phyloP scores from a whole-genome alignment of 257 asterid genomes.

The Linderniella brevidens region DNA sequence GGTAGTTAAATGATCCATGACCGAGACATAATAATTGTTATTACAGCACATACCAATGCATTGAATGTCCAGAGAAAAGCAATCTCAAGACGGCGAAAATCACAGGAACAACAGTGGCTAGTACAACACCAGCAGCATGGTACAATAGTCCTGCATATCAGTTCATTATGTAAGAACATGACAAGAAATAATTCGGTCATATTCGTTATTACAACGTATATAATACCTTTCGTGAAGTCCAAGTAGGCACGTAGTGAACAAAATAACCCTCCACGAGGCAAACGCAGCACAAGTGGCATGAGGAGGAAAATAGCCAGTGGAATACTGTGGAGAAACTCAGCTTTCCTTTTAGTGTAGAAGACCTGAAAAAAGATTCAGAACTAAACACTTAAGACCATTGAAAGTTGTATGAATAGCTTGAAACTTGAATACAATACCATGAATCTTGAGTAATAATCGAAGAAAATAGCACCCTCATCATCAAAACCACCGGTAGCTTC shows the following conservation, averaged over 20 bases:
- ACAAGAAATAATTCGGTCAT: background rate
- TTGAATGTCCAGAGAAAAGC: conserved; percentile 52
- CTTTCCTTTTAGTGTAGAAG: conserved; percentile 53
- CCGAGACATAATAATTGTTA: background rate
- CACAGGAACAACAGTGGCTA: conserved; percentile 56
- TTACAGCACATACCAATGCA: conserved; percentile 61
- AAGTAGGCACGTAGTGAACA: conserved; percentile 28
- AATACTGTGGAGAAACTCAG: conserved; percentile 58
- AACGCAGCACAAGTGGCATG: conserved; percentile 56
- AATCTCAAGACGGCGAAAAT: conserved; percentile 49
- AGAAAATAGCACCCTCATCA: conserved; percentile 51
- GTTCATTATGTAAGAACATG: background rate
- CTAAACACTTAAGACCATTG: background rate
- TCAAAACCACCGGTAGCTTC: conserved; percentile 23
- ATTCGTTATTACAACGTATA: conserved; percentile 11
- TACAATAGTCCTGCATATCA: conserved; percentile 44
- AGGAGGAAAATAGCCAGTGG: conserved; percentile 65
- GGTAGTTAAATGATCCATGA: background rate
- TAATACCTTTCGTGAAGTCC: conserved; percentile 67
- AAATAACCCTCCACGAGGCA: conserved; percentile 33
- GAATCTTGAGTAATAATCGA: conserved; percentile 56
- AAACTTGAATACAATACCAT: conserved; percentile 24
- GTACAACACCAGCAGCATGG: conserved; percentile 58
- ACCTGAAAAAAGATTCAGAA: conserved; percentile 40
- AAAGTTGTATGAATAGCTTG: too few relatives aligned